A percentile compares a stretch with the other conserved stretches of the same genome.
Conservation (phyloP, 495 filamentous ascomycete genomes). For the Aspergillus coremiiformis region DNA sequence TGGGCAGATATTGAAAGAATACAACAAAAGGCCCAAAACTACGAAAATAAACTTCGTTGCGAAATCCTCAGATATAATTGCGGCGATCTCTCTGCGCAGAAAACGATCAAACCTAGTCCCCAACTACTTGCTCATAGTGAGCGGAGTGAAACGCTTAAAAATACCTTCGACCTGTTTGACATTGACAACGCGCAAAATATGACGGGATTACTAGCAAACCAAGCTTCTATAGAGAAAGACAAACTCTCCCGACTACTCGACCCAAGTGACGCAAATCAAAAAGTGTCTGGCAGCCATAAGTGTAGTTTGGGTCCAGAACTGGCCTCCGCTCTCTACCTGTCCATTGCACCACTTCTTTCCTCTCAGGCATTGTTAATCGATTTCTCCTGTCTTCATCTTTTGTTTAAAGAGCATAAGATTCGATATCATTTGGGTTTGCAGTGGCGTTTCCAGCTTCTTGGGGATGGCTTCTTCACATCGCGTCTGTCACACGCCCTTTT, state of each 20-base stretch:
- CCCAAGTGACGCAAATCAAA: conserved; percentile 7
- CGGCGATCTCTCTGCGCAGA: conserved; percentile 1
- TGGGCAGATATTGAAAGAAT: conserved; percentile 66
- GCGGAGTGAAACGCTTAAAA: conserved; percentile 6
- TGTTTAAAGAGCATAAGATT: conserved; percentile 69
- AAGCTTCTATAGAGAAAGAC: conserved; percentile 21
- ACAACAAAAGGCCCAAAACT: conserved; percentile 52
- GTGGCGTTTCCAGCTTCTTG: conserved; percentile 72
- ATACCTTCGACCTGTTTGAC: conserved; percentile 35
- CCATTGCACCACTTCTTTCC: conserved; percentile 64
- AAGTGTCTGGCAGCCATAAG: conserved; percentile 1
- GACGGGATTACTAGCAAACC: conserved; percentile 22
- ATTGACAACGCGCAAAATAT: conserved; percentile 25
- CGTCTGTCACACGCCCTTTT: conserved; percentile 79
- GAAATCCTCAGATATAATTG: conserved; percentile 36
- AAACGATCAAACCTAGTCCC: neutral
- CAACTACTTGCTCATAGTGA: neutral
- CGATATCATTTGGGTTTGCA: conserved; percentile 71
- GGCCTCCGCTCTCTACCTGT: conserved; percentile 62
- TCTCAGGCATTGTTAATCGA: conserved; percentile 73
- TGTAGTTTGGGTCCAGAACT: conserved; percentile 59
- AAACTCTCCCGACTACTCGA: conserved; percentile 24
- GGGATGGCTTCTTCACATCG: conserved; percentile 74
- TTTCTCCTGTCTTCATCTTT: conserved; percentile 63
- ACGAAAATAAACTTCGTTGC: conserved; percentile 46